These are phyloP conservation scores for Tetracentron sinense DNA, from an alignment of 164 flowering plant genomes.

Conservation along the genomic window DNA sequence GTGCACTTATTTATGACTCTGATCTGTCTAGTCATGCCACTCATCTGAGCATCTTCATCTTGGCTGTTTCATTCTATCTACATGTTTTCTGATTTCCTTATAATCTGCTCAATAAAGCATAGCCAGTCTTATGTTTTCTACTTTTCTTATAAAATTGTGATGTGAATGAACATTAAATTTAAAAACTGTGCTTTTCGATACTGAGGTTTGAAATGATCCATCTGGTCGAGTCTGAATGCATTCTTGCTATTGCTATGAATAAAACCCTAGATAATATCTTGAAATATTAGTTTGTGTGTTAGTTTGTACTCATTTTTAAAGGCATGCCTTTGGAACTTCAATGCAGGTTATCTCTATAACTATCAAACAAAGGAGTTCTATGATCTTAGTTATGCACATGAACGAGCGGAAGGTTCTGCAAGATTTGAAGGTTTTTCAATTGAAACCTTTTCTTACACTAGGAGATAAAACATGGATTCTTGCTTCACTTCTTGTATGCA, in stretches of 20 bases:
- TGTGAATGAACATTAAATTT: no score
- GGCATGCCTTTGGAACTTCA: constrained; percentile 6
- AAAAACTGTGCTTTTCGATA: background rate
- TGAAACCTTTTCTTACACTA: constrained; percentile 3
- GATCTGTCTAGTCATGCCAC: no score
- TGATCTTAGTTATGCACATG: constrained; percentile 81
- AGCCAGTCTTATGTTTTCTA: background rate
- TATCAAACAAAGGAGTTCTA: constrained; percentile 87
- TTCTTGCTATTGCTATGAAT: no score
- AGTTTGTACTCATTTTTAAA: background rate
- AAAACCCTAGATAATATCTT: no score
- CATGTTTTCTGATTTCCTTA: no score
- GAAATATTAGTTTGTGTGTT: background rate
- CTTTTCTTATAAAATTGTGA: no score
- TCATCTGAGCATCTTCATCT: background rate
- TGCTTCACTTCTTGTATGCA: background rate
- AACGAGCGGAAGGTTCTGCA: constrained; percentile 62
- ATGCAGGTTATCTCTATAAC: constrained; percentile 86
- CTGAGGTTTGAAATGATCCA: background rate
- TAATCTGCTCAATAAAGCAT: background rate
- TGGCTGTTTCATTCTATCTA: background rate
- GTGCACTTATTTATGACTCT: no score
- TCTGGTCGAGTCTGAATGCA: background rate
- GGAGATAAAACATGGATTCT: background rate
- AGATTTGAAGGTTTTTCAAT: constrained; percentile 68